Evolutionary conservation across 1,284 basidiomycete genomes (phyloP).

Genomic region (Phellinidium pouzarii): DNA sequence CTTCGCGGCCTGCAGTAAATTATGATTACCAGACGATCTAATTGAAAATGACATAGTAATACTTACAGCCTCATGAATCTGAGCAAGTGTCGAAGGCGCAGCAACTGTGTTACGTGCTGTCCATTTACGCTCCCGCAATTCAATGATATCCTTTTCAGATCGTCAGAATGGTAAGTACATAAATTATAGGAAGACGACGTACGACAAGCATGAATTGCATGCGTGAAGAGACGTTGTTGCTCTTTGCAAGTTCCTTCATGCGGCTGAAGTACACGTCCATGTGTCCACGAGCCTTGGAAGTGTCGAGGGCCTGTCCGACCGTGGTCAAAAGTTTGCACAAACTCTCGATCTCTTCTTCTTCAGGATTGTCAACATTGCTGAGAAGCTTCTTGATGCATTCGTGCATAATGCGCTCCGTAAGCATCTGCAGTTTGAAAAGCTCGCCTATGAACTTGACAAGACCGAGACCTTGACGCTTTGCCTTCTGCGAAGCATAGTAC

Average conservation of each 20-base stretch:
- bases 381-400: slow-evolving; percentile 94
- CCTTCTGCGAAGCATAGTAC: slow-evolving; percentile 95
- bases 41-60: slow-evolving; percentile 27
- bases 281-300: slow-evolving; percentile 69
- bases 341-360: slow-evolving; percentile 97
- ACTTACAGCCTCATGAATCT: slow-evolving; percentile 76
- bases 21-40: not conserved
- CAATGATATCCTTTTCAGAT: slow-evolving; percentile 70
- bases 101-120: slow-evolving; percentile 62
- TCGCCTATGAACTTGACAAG: slow-evolving; percentile 97
- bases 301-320: slow-evolving; percentile 80
- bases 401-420: slow-evolving; percentile 93
- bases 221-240: slow-evolving; percentile 71
- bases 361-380: slow-evolving; percentile 87
- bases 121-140: slow-evolving; percentile 85
- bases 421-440: slow-evolving; percentile 94
- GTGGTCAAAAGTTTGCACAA: slow-evolving; percentile 90
- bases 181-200: slow-evolving; percentile 25
- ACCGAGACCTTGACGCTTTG: slow-evolving; percentile 94
- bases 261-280: slow-evolving; percentile 93
- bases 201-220: slow-evolving; percentile 96
- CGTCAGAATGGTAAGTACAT: slow-evolving; percentile 18
- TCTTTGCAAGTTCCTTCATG: slow-evolving; percentile 78
- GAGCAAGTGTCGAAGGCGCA: slow-evolving; percentile 85
- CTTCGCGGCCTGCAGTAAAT: slow-evolving; percentile 46